Percentiles rank a stretch among this genome's conserved stretches.
phyloP scores from a whole-genome alignment of 148 eudicot genomes.

The Polygonum aviculare region DNA sequence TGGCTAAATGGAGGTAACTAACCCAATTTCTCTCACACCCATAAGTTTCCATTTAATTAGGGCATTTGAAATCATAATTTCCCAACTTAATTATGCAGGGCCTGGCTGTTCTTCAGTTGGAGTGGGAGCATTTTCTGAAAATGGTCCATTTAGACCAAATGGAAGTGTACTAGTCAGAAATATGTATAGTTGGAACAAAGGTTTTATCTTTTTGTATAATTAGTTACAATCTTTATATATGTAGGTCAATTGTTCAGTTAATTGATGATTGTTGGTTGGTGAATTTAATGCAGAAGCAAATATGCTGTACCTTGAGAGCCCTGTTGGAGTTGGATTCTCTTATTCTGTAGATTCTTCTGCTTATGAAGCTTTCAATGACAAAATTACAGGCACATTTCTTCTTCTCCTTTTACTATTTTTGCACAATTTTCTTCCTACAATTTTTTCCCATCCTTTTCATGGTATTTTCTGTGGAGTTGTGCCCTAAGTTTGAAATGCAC shows the following conservation, averaged over 20 bases:
- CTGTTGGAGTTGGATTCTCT: constrained; percentile 86
- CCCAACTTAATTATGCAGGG: neutral
- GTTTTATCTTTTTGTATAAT: neutral
- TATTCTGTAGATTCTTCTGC: constrained; percentile 46
- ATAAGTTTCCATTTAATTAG: neutral
- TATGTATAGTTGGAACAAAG: constrained; percentile 3
- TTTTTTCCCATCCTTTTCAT: neutral
- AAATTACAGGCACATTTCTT: constrained; percentile 36
- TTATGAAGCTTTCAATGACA: constrained; percentile 42
- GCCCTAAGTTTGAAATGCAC: neutral
- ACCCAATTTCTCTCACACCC: neutral
- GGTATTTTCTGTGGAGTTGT: neutral
- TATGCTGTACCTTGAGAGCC: constrained; percentile 70
- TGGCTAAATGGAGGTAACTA: constrained; percentile 5
- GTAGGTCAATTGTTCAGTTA: neutral
- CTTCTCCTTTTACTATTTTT: constrained; percentile 14
- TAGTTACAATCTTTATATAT: neutral
- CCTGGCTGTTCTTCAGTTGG: constrained; percentile 9
- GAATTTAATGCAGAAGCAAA: constrained; percentile 54
- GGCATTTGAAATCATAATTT: neutral
- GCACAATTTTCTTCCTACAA: neutral
- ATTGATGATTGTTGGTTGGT: neutral
- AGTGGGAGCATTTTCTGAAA: neutral
- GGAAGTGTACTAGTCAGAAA: neutral
- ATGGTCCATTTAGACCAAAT: constrained; percentile 6